These are phyloP conservation scores for Trichoderma brevicompactum DNA, from an alignment of 2,329 filamentous ascomycete species.

Conservation along the genomic window DNA sequence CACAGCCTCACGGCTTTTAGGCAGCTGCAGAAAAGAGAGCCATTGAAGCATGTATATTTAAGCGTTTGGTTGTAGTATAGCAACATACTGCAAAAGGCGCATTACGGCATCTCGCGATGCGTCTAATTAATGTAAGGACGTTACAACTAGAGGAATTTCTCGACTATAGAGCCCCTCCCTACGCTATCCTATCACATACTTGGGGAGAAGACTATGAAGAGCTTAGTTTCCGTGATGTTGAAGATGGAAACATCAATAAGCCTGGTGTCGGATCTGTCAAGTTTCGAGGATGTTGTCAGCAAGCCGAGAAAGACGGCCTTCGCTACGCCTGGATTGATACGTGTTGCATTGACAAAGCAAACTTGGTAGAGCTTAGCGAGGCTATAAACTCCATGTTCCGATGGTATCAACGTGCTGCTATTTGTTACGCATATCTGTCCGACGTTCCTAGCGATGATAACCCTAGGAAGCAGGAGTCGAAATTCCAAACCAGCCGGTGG, in stretches of 20 bases:
- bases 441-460: conserved; percentile 24
- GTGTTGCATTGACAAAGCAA: conserved; percentile 32
- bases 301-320: conserved; percentile 31
- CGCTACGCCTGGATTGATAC: conserved; percentile 32
- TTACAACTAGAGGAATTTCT: conserved; percentile 32
- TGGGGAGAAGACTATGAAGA: conserved; percentile 33
- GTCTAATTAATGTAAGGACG: conserved; percentile 34
- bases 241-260: background rate
- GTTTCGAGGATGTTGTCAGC: conserved; percentile 14
- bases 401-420: conserved; percentile 28
- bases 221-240: conserved; percentile 16
- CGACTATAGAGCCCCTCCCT: conserved; percentile 32
- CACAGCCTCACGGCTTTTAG: background rate
- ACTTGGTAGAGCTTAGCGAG: conserved; percentile 30
- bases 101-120: conserved; percentile 30
- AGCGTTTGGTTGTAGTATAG: background rate
- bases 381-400: conserved; percentile 33
- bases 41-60: background rate
- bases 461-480: background rate
- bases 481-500: conserved; percentile 32
- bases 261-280: conserved; percentile 15
- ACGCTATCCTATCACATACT: conserved; percentile 42
- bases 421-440: conserved; percentile 31
- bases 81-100: background rate
- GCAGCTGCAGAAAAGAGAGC: no score